Percentiles rank a stretch among this genome's conserved stretches.
phyloP scores from a whole-genome alignment of 1,139 yeast species.

The Hansenula lynferdii region DNA sequence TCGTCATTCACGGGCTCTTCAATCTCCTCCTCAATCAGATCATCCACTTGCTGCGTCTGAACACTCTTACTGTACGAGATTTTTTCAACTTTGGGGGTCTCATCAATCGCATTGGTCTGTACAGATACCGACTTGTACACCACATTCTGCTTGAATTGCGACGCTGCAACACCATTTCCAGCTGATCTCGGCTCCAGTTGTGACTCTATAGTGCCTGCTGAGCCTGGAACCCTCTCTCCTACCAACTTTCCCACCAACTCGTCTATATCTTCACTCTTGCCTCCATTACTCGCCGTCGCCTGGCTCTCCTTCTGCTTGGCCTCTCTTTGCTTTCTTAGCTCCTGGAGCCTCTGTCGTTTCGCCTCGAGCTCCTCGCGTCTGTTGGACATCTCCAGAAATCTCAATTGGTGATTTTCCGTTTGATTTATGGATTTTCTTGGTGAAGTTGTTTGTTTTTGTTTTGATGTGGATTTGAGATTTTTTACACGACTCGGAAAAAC shows the following conservation, averaged over 20 bases:
- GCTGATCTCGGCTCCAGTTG: background rate
- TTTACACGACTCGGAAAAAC: too few relatives aligned
- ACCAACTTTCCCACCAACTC: constrained; percentile 1
- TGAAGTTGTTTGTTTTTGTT: background rate
- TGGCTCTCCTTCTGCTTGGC: constrained; percentile 13
- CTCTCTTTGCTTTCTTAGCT: constrained; percentile 23
- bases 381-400: constrained; percentile 7
- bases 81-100: background rate
- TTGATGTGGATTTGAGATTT: too few relatives aligned
- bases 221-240: background rate
- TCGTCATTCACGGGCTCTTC: background rate
- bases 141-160: background rate
- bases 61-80: constrained; percentile 16
- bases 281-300: constrained; percentile 1
- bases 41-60: constrained; percentile 11
- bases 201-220: background rate
- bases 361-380: constrained; percentile 25
- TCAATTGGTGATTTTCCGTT: background rate
- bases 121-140: constrained; percentile 10
- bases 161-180: background rate
- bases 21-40: background rate
- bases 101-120: constrained; percentile 11
- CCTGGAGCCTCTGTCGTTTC: constrained; percentile 22
- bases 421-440: background rate
- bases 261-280: background rate